Base-by-base conservation (phyloP, 2,329 filamentous ascomycete genomes). In the Aciculosporium take region DNA sequence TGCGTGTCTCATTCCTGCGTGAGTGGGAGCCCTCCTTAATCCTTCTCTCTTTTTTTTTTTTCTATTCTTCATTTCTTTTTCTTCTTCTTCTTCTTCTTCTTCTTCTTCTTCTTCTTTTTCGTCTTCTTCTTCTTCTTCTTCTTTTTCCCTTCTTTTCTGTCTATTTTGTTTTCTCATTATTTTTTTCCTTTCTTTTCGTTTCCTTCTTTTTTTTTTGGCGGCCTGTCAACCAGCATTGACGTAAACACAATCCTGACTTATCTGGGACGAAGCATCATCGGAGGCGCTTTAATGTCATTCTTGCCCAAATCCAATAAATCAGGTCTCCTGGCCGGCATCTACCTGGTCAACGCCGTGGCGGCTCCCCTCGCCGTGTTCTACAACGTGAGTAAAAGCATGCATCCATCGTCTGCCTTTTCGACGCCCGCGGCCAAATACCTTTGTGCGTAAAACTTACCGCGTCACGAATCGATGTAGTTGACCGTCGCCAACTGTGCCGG, bases 271-370 rank as follows among this genome's bases (percentile, higher is more conserved):
- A 66, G 63, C 4, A 65, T 68, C 31, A 55, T 71, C 12, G 69
- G 69, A 5, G 68, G 67, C 10, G 67, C 62, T 1, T 51, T 72
- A 18, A 71, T 74, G 69, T 72, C 70, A 0, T 74, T 72, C 51
- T 54, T 71, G 15, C 64, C 67, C 3, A 52, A 56, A 2, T 57
- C 50, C 37, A 68, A 72, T 49, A 63, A 60, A 27, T 54, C 62
- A 0, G 71, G 70, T 2, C 58, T 65, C 12, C 56, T 72, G 10
- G 66, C 61, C 1, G 67, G 67, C 15, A 67, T 71, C 40, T 71
- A 71, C 49, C 59, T 72, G 2, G 64, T 70, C 48, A 71, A 71
- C 45, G 64, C 65, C 18, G 66, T 71, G 9, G 62, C 66, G 2
- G 66, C 64, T 0, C 65, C 65, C 0, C 49, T 69, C 7, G 54